Evolutionary conservation across 805 yeast species (phyloP), one percentile per base, ranked within the genome.

Genomic region (Candida corydali): DNA sequence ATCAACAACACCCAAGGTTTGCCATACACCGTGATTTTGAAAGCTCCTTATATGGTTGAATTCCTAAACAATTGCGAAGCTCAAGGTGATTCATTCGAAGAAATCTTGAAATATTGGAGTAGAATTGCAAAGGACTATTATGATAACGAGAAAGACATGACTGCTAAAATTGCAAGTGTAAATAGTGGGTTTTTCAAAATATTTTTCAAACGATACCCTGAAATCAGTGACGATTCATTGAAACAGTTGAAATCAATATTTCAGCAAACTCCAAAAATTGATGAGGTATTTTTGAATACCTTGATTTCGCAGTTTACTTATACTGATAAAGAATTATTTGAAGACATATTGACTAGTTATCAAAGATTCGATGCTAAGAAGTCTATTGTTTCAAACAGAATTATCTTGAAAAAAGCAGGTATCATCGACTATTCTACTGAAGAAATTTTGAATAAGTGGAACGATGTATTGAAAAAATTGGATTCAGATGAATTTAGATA

Each of bases 251-350:
- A 51, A 67, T 72, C 33, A 55, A 83, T 36, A 76, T 84, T 40
- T 55, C 69, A 12, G 63, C 69, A 23, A 82, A 82, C 54, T 69
- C 77, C 34, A 67, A 67, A 32, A 65, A 70, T 82, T 38, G 91
- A 85, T 56, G 91, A 84, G 56, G 81, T 86, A n/a, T 84, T 86
- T 51, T 74, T 86, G 57, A 86, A 86, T 57, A 84, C 85, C 29
- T 68, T 85, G 37, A 68, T 86, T 40, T 75, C 86, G 27, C 80
- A 79, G 51, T 75, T 76, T 22, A 61, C 67, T 42, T 85, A 94
- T 94, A 72, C 72, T 37, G 81, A 80, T 52, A 68, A 78, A 42
- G 63, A 65, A n/a, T 79, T 82, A 9, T 73, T 82, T 39, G 77
- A 80, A 47, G 80, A 78, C 43, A 66, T 85, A 40, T 68, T 81